These are phyloP conservation scores for Gossypium anomalum DNA, from an alignment of 345 rosid genomes.

Conservation along the genomic window DNA sequence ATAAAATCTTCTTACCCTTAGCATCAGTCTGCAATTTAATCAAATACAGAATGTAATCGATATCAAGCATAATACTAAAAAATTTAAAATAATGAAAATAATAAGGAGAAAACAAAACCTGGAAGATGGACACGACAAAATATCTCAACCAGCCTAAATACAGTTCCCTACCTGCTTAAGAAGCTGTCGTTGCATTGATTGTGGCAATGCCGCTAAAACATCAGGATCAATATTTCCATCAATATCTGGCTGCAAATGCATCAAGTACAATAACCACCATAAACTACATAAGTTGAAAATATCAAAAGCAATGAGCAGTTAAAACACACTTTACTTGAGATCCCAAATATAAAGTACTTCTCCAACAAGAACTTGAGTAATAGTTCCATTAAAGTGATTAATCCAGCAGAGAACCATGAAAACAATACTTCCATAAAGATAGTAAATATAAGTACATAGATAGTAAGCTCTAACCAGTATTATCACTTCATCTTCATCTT, in stretches of 20 bases:
- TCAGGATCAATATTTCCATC: slow-evolving; percentile 68
- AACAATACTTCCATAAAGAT: not conserved
- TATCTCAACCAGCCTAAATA: not conserved
- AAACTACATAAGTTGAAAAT: not conserved
- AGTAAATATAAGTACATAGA: not conserved
- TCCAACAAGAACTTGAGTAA: not conserved
- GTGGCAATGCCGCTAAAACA: slow-evolving; percentile 81
- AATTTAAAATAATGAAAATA: not conserved
- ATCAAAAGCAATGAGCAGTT: slow-evolving; percentile 1
- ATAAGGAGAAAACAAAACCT: not conserved
- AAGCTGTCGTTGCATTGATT: slow-evolving; percentile 80
- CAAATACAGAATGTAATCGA: not conserved
- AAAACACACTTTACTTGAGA: not conserved
- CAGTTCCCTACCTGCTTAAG: slow-evolving; percentile 56
- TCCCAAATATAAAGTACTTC: not conserved
- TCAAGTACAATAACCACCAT: not conserved
- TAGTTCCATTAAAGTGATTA: not conserved
- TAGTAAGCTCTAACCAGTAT: not conserved
- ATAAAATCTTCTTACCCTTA: slow-evolving; percentile 15
- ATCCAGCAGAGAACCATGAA: not conserved
- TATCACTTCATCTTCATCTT: slow-evolving; percentile 12
- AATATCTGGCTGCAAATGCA: slow-evolving; percentile 40
- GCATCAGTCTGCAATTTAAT: slow-evolving; percentile 3
- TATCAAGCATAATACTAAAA: not conserved
- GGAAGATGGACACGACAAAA: not conserved